Percentiles rank a stretch among this genome's conserved stretches.
These are phyloP conservation scores for Metrosideros polymorpha DNA, from an alignment of 441 rosid genomes.

Conservation along the genomic window DNA sequence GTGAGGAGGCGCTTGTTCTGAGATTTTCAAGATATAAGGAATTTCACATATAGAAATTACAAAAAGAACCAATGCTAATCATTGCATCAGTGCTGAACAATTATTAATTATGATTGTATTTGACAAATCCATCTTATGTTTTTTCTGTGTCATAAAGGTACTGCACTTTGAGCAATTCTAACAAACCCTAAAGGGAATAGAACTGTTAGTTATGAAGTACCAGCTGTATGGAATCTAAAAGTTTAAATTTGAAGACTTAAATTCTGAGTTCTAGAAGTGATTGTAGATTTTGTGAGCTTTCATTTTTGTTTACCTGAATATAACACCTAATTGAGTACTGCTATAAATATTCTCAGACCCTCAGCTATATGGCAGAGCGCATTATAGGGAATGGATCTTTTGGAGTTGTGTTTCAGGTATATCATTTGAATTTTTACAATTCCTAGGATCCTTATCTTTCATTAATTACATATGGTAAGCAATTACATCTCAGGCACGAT, in stretches of 20 bases:
- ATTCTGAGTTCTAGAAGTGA: background rate
- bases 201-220: background rate
- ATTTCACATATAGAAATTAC: background rate
- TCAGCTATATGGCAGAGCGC: slow-evolving; percentile 98
- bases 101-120: background rate
- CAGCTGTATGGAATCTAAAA: background rate
- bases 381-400: slow-evolving; percentile 95
- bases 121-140: background rate
- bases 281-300: background rate
- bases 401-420: slow-evolving; percentile 89
- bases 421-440: background rate
- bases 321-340: background rate
- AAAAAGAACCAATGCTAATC: background rate
- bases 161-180: background rate
- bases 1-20: slow-evolving; percentile 9
- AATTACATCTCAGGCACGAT: slow-evolving; percentile 51
- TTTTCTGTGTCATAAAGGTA: background rate
- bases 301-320: background rate
- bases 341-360: slow-evolving; percentile 39
- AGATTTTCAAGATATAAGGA: background rate
- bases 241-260: background rate
- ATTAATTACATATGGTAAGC: background rate
- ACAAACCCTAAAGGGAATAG: background rate
- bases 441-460: background rate
- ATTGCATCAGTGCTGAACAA: background rate